Percentiles rank a stretch among this genome's conserved stretches.
Conservation (phyloP, 2,329 filamentous ascomycete genomes). For the Stagonosporopsis rhizophila region DNA sequence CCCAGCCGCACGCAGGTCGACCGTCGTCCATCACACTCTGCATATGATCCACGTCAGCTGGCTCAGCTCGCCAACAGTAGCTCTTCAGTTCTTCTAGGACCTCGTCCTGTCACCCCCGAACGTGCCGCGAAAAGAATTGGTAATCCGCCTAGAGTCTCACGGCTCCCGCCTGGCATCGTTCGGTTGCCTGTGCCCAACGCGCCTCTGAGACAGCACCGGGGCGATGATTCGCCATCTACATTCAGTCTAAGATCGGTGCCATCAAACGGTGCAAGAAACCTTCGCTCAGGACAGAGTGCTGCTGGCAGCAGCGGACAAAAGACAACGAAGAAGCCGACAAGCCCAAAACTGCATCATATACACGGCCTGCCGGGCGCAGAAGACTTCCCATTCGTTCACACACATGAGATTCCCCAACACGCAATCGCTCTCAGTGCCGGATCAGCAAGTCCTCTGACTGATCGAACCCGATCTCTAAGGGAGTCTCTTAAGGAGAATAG, state of each 20-base stretch:
- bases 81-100: conserved; percentile 12
- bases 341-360: conserved; percentile 33
- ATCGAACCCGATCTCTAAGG: not conserved
- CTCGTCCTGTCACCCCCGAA: conserved; percentile 17
- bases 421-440: conserved; percentile 24
- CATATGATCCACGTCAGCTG: not conserved
- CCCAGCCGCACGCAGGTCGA: not conserved
- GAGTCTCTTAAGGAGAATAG: too few species aligned
- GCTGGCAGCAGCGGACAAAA: not conserved
- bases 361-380: conserved; percentile 25
- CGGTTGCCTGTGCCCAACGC: not conserved
- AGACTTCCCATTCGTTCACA: conserved; percentile 33
- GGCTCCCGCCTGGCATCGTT: conserved; percentile 12
- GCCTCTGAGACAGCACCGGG: not conserved
- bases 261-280: not conserved
- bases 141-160: conserved; percentile 22
- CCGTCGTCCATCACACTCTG: conserved; percentile 1
- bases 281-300: not conserved
- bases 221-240: not conserved
- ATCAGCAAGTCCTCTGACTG: conserved; percentile 19
- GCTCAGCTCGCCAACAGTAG: conserved; percentile 1
- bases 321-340: conserved; percentile 4
- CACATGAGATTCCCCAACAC: conserved; percentile 27
- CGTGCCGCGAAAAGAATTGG: conserved; percentile 18
- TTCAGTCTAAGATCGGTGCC: not conserved